These are phyloP conservation scores for Ceratocystis smalleyi DNA, from an alignment of 2,329 filamentous ascomycete genomes.

Conservation along the genomic window DNA sequence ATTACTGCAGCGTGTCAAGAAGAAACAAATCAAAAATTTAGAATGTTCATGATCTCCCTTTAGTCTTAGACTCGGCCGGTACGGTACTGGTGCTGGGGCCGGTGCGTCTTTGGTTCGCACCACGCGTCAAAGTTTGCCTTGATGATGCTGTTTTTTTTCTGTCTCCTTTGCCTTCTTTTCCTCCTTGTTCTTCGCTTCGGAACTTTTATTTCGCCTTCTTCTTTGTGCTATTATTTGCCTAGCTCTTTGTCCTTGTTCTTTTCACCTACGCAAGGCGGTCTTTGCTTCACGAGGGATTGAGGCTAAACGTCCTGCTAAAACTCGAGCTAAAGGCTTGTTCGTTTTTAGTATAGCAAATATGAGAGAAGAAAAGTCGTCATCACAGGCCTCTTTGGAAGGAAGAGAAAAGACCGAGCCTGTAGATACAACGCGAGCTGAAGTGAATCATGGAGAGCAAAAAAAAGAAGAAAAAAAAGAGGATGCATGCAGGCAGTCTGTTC, in stretches of 20 bases:
- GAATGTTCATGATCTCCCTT: background rate
- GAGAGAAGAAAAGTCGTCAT: background rate
- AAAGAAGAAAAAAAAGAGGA: background rate
- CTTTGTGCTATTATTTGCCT: background rate
- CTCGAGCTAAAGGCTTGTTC: background rate
- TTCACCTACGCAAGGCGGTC: background rate
- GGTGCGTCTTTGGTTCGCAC: conserved; percentile 1
- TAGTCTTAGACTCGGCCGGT: background rate
- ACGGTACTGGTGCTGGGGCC: background rate
- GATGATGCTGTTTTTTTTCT: background rate
- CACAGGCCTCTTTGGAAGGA: background rate
- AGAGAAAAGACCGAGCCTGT: background rate
- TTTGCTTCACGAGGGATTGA: background rate
- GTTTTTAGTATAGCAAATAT: background rate
- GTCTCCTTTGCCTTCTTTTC: background rate
- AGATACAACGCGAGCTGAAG: background rate
- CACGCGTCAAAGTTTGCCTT: conserved; percentile 1
- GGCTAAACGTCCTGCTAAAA: background rate
- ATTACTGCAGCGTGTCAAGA: too few species aligned
- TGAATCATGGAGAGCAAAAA: background rate
- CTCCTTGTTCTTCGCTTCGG: background rate
- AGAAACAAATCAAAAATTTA: background rate
- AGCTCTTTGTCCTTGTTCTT: background rate
- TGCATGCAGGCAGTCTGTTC: background rate
- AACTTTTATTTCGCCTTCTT: background rate